phyloP scores from a whole-genome alignment of 1,284 basidiomycete genomes.

The Xanthoconium separans region DNA sequence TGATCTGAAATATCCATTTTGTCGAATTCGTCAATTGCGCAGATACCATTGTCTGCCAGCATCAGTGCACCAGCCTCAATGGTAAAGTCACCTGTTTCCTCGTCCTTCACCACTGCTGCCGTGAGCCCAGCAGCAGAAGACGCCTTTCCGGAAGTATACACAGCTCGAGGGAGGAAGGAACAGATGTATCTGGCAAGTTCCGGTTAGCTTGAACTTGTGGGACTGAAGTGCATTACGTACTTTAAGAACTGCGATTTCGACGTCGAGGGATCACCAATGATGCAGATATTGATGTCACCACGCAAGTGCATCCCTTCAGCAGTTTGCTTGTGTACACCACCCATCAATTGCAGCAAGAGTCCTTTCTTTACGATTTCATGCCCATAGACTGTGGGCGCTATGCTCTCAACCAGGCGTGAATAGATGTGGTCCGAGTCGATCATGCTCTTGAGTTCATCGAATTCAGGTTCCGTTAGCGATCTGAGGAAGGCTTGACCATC shows the following conservation, averaged over 20 bases:
- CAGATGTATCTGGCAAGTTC: slow-evolving; percentile 81
- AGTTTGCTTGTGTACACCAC: slow-evolving; percentile 99
- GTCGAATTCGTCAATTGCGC: slow-evolving; percentile 99
- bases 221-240: slow-evolving; percentile 44
- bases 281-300: slow-evolving; percentile 98
- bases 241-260: slow-evolving; percentile 99
- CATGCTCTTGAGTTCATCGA: slow-evolving; percentile 94
- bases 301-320: slow-evolving; percentile 95
- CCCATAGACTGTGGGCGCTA: slow-evolving; percentile 97
- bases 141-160: slow-evolving; percentile 99
- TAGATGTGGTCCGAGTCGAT: slow-evolving; percentile 94
- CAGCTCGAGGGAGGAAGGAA: slow-evolving; percentile 97
- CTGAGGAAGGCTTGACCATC: slow-evolving; percentile 82
- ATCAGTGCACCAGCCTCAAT: slow-evolving; percentile 99
- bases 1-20: slow-evolving; percentile 99
- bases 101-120: slow-evolving; percentile 97
- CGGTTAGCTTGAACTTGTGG: neutral
- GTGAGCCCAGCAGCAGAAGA: slow-evolving; percentile 99
- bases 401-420: slow-evolving; percentile 88
- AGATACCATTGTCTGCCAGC: slow-evolving; percentile 99
- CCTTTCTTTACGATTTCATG: slow-evolving; percentile 99
- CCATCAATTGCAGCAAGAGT: slow-evolving; percentile 95
- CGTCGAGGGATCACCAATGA: slow-evolving; percentile 96
- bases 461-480: slow-evolving; percentile 89
- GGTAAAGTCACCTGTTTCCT: slow-evolving; percentile 99